Conservation (phyloP, 116 monocot species). For the Posidonia oceanica region DNA sequence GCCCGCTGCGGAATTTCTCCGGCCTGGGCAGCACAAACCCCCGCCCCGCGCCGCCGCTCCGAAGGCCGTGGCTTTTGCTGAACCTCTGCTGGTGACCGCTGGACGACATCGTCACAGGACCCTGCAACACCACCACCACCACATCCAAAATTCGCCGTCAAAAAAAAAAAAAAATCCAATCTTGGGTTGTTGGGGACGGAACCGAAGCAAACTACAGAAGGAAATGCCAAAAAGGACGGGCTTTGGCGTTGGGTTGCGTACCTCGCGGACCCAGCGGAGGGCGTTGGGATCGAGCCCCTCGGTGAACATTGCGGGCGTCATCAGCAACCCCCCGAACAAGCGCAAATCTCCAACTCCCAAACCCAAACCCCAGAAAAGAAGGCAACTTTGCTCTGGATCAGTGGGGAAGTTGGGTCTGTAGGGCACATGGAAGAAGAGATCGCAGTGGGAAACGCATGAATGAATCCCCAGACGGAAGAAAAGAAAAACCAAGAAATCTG, state of each 20-base stretch:
- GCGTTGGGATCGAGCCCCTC: constrained; percentile 75
- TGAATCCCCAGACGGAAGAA: too few relatives aligned
- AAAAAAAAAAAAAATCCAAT: too few relatives aligned
- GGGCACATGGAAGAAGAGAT: too few relatives aligned
- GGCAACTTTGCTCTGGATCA: too few relatives aligned
- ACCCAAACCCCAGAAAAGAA: too few relatives aligned
- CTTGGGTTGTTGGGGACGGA: too few relatives aligned
- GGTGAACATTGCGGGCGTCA: constrained; percentile 57
- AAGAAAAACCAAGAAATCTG: too few relatives aligned
- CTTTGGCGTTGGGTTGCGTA: background rate
- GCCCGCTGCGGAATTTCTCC: constrained; percentile 68
- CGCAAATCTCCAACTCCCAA: background rate
- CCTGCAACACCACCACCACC: background rate
- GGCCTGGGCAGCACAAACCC: constrained; percentile 43
- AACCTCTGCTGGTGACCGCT: constrained; percentile 18
- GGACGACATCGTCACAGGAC: constrained; percentile 1
- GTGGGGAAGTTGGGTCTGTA: too few relatives aligned
- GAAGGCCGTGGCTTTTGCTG: constrained; percentile 17
- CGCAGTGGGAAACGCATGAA: too few relatives aligned
- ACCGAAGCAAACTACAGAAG: background rate
- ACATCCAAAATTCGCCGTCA: too few relatives aligned
- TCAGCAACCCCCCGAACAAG: background rate
- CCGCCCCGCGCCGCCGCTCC: constrained; percentile 10
- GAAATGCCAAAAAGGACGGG: background rate
- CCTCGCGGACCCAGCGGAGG: constrained; percentile 42